phyloP scores from a whole-genome alignment of 2,329 filamentous ascomycete species.

The Ophiostoma perfectum region DNA sequence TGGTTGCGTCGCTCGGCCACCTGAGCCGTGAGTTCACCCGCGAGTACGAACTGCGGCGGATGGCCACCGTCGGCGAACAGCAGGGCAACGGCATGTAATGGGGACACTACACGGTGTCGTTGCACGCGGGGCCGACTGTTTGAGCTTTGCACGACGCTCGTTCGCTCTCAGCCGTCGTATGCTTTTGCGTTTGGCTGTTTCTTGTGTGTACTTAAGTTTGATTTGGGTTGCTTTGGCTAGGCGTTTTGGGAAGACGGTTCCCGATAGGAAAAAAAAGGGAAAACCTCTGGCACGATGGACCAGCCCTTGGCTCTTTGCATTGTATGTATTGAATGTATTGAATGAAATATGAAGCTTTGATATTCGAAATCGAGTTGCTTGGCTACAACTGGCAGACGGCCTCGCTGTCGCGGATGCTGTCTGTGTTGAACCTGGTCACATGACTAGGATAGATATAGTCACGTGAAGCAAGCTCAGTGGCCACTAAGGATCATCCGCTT shows the following conservation, averaged over 20 bases:
- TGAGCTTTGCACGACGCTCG: no score
- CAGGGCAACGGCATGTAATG: constrained; percentile 25
- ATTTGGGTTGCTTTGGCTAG: not conserved
- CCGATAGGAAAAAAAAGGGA: not conserved
- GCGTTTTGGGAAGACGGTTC: constrained; percentile 7
- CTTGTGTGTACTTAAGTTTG: not conserved
- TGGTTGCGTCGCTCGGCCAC: constrained; percentile 74
- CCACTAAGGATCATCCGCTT: no score
- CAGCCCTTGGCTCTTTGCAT: not conserved
- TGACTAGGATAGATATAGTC: not conserved
- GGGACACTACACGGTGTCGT: not conserved
- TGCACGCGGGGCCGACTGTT: no score
- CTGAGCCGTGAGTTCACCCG: constrained; percentile 86
- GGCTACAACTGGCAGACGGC: no score
- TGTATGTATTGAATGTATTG: not conserved
- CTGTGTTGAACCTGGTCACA: not conserved
- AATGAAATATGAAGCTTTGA: not conserved
- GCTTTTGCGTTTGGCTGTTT: not conserved
- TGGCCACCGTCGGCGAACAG: constrained; percentile 63
- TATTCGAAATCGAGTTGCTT: no score
- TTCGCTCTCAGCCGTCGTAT: no score
- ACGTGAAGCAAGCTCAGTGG: not conserved
- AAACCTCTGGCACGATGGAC: not conserved
- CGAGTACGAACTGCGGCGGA: constrained; percentile 83
- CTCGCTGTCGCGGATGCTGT: not conserved